Conservation (phyloP, 1,139 yeast genomes). For the Chernovozyma sophiae-reginae region DNA sequence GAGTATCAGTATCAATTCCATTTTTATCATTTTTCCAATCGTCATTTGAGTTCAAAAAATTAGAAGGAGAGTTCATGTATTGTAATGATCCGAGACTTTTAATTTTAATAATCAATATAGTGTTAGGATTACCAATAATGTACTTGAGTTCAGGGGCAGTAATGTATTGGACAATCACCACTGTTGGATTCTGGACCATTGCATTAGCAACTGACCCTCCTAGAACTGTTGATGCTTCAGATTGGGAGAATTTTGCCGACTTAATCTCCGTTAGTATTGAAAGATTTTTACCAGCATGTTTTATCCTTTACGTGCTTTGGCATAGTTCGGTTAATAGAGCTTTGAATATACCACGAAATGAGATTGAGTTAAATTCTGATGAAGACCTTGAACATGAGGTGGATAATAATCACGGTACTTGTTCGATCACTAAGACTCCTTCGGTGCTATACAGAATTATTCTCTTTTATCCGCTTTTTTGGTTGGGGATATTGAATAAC, state of each 20-base stretch:
- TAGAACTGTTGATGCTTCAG: constrained; percentile 47
- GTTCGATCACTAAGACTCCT: constrained; percentile 3
- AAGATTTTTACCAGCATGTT: constrained; percentile 70
- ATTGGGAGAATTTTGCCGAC: constrained; percentile 51
- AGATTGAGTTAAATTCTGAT: background rate
- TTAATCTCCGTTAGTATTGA: constrained; percentile 69
- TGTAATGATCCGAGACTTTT: constrained; percentile 66
- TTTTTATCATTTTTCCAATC: constrained; percentile 75
- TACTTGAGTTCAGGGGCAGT: constrained; percentile 51
- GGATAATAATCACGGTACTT: background rate
- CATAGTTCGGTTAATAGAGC: constrained; percentile 43
- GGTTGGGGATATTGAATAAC: constrained; percentile 84
- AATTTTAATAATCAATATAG: constrained; percentile 53
- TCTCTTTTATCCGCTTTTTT: constrained; percentile 76
- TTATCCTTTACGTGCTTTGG: constrained; percentile 75
- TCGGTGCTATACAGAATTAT: constrained; percentile 51
- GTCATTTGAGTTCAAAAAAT: constrained; percentile 55
- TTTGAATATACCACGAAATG: constrained; percentile 10
- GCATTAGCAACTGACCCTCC: constrained; percentile 85
- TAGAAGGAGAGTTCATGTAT: constrained; percentile 28
- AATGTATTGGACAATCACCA: constrained; percentile 57
- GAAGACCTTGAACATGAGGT: background rate
- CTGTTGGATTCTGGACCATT: constrained; percentile 87
- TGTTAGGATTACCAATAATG: constrained; percentile 58
- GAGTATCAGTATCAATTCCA: constrained; percentile 52